A percentile compares a stretch with the other conserved stretches of the same genome.
Evolutionary conservation across 2,329 filamentous ascomycete species (phyloP).

Genomic region (Tricladium varicosporioides): DNA sequence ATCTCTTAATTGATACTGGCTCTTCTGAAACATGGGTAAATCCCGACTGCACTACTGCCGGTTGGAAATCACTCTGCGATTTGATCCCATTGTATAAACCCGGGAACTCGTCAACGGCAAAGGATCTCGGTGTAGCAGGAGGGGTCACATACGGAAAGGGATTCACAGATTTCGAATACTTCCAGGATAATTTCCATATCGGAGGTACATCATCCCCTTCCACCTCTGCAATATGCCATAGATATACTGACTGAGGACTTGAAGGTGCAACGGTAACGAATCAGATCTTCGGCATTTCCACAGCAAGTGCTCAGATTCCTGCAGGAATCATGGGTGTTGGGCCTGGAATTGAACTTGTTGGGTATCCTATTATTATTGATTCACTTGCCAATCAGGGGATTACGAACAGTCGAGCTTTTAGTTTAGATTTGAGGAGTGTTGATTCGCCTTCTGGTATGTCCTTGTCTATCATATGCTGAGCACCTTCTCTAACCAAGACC

Average conservation of each 20-base stretch:
- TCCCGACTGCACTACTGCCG: neutral
- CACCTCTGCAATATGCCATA: neutral
- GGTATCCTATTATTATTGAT: conserved; percentile 20
- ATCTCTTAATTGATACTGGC: neutral
- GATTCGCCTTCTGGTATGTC: conserved; percentile 16
- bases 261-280: neutral
- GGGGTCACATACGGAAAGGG: neutral
- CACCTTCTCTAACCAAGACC: neutral
- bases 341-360: neutral
- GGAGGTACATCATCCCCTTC: neutral
- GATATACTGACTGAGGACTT: neutral
- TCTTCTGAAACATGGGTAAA: neutral
- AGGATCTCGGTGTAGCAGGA: neutral
- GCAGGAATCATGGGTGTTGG: neutral
- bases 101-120: neutral
- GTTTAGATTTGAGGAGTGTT: conserved; percentile 14
- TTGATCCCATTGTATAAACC: neutral
- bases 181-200: neutral
- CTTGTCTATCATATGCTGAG: neutral
- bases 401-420: conserved; percentile 20
- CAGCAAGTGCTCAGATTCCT: neutral
- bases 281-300: neutral
- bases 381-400: conserved; percentile 13
- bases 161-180: neutral
- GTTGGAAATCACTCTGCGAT: neutral